Percentiles rank a stretch among this genome's conserved stretches.
Evolutionary conservation across 331 rosid genomes (phyloP).

Genomic region (Erythrophleum ivorense): DNA sequence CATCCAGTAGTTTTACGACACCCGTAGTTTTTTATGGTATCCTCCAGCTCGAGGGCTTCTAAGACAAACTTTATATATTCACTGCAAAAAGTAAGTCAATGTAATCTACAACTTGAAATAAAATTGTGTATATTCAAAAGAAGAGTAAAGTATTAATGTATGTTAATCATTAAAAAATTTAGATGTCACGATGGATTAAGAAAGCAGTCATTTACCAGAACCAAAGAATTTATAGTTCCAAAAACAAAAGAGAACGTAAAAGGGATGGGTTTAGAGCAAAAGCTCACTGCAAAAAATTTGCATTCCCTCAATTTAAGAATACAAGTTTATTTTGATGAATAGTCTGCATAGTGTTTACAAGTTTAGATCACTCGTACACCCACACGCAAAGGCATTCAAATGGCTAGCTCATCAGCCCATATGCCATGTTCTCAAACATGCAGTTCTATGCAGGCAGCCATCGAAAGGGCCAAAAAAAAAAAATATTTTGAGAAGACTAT

Average conservation of each 20-base stretch:
- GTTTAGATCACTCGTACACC: too few relatives aligned
- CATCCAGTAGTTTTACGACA: conserved; percentile 74
- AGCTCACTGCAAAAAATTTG: neutral
- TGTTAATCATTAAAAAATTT: neutral
- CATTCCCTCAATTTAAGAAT: too few relatives aligned
- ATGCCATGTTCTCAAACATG: neutral
- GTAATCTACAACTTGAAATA: conserved; percentile 23
- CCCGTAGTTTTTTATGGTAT: conserved; percentile 75
- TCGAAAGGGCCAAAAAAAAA: too few relatives aligned
- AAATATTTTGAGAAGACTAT: too few relatives aligned
- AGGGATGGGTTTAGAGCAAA: neutral
- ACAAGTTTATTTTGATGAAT: too few relatives aligned
- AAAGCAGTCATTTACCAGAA: neutral
- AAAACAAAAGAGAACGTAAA: too few relatives aligned
- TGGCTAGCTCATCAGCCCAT: neutral
- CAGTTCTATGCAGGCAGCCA: too few relatives aligned
- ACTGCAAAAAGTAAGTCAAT: conserved; percentile 55
- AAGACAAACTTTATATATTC: conserved; percentile 80
- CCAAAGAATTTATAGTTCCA: neutral
- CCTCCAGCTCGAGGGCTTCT: conserved; percentile 94
- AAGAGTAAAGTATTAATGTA: neutral
- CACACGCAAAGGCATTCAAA: neutral
- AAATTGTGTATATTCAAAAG: neutral
- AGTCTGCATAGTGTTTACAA: too few relatives aligned
- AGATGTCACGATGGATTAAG: neutral